phyloP scores from a whole-genome alignment of 345 rosid genomes.

The Abelmoschus esculentus region DNA sequence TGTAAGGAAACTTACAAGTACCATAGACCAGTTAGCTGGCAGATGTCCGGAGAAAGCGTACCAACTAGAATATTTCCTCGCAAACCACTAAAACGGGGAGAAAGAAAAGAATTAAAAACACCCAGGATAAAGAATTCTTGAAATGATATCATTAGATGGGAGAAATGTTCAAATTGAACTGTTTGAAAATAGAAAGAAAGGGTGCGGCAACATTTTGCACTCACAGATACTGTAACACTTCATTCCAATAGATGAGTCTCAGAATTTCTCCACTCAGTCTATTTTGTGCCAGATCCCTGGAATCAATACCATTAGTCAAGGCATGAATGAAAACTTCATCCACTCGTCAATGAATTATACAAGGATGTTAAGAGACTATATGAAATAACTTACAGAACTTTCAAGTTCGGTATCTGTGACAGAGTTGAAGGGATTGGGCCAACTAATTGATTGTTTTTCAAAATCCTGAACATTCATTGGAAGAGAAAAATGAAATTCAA shows the following conservation, averaged over 20 bases:
- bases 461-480: slow-evolving; percentile 29
- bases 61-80: slow-evolving; percentile 89
- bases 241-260: slow-evolving; percentile 94
- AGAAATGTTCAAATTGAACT: not conserved
- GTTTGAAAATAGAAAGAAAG: not conserved
- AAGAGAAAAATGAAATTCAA: not conserved
- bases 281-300: slow-evolving; percentile 89
- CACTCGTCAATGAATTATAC: not conserved
- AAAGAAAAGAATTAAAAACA: not conserved
- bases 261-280: slow-evolving; percentile 89
- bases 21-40: slow-evolving; percentile 96
- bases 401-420: slow-evolving; percentile 91
- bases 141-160: not conserved
- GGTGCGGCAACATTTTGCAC: slow-evolving; percentile 15
- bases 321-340: not conserved
- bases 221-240: slow-evolving; percentile 97
- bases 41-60: slow-evolving; percentile 72
- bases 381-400: slow-evolving; percentile 52
- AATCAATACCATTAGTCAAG: slow-evolving; percentile 7
- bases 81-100: slow-evolving; percentile 49
- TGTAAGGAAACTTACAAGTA: slow-evolving; percentile 69
- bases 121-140: not conserved
- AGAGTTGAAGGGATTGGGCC: slow-evolving; percentile 89
- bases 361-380: not conserved
- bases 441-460: slow-evolving; percentile 80